Base-by-base conservation (phyloP, 2,329 filamentous ascomycete genomes). In the Corynespora cassiicola region DNA sequence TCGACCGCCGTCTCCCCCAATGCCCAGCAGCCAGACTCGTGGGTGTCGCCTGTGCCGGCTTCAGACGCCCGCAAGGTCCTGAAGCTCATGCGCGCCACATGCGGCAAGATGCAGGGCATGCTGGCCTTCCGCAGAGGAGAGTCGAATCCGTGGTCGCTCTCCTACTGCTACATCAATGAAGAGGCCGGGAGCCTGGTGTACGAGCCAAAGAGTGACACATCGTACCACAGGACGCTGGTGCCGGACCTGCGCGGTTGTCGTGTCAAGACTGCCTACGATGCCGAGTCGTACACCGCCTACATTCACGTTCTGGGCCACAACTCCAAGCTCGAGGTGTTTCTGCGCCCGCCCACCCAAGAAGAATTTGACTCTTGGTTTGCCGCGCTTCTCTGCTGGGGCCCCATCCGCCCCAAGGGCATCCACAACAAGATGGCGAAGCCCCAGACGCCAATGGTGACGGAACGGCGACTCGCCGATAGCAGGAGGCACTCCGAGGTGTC, bases 341-440 rank as follows among this genome's bases (percentile, higher is more conserved):
- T 94, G 40, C 79, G 84, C 22, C 86, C 88, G 10, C 65, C 80
- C 7, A 76, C 78, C 3, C 68, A 78, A 20, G 79, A 84, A 14
- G 87, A 92, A 56, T 81, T 86, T 50, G 87, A 92, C 53, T 75
- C 85, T 15, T 94, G 88, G 88, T 80, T 91, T 39, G 88, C 88
- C 10, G 88, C 88, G 6, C 68, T 94, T 28, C 75, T 92, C 20
- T 89, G 86, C 61, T 94, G 88, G 88, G 86, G 90, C 63, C 87
- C 89, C 48, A 75, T 90, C 42, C 80, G 81, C 16, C 82, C 84
- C 1, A 75, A 77, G 8, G 76, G 76, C 9, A 71, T 79, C 11
- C 69, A 73, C 46, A 76, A 75, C 40, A 81, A 79, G 50, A 74
- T 81, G 48, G 68, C 75, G 17, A 79, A 75, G 70, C 61, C 75